Conservation (phyloP, 2,329 filamentous ascomycete genomes). For the Alternaria dauci region DNA sequence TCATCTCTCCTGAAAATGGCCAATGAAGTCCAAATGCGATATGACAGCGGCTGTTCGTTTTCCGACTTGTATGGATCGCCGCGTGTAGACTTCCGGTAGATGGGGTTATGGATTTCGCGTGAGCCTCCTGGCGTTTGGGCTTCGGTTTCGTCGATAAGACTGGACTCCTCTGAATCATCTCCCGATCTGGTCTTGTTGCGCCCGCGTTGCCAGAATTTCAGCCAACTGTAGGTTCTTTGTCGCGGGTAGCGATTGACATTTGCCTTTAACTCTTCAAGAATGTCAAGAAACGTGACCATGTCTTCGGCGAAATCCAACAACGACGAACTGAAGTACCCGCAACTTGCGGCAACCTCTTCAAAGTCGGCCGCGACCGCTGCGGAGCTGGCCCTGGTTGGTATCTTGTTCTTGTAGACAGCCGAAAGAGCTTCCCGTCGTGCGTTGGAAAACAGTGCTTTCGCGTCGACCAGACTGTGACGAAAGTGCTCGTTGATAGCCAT, state of each 20-base stretch:
- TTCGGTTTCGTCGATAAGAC: conserved; percentile 35
- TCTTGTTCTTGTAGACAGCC: conserved; percentile 81
- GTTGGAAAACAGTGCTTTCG: conserved; percentile 78
- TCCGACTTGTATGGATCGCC: conserved; percentile 40
- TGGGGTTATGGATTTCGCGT: conserved; percentile 49
- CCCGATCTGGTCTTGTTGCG: conserved; percentile 19
- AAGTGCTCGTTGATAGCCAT: conserved; percentile 83
- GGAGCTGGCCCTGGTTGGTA: conserved; percentile 72
- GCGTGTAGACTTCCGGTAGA: conserved; percentile 39
- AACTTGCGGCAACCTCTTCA: conserved; percentile 97
- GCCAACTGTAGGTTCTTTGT: conserved; percentile 81
- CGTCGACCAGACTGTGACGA: conserved; percentile 79
- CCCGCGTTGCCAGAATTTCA: conserved; percentile 74
- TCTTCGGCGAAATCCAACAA: conserved; percentile 91
- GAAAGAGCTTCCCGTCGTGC: conserved; percentile 79
- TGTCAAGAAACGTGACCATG: conserved; percentile 80
- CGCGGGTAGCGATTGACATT: conserved; percentile 69
- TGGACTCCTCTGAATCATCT: conserved; percentile 36
- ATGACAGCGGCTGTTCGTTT: conserved; percentile 49
- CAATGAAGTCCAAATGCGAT: conserved; percentile 64
- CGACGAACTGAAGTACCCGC: conserved; percentile 94
- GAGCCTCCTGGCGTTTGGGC: conserved; percentile 41
- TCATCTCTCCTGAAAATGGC: conserved; percentile 70
- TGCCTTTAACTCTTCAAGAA: conserved; percentile 84
- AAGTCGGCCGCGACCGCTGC: conserved; percentile 88